These are phyloP conservation scores for Phalaenopsis hybrid DNA, from an alignment of 116 monocot genomes.

Conservation along the genomic window DNA sequence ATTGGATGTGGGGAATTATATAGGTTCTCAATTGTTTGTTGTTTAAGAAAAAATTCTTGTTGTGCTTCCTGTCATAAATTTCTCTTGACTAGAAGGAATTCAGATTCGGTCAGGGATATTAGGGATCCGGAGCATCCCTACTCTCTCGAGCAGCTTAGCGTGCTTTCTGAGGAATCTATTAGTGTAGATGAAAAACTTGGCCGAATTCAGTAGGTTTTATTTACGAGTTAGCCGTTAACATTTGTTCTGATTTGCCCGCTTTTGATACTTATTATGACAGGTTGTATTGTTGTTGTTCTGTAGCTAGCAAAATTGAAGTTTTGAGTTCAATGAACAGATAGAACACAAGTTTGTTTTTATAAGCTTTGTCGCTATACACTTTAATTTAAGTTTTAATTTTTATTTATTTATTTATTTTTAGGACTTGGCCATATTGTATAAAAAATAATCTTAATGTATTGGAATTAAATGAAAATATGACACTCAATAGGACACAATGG, in stretches of 20 bases:
- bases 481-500: too few relatives aligned
- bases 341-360: neutral
- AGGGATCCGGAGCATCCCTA: constrained; percentile 90
- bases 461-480: too few relatives aligned
- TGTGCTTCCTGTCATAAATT: neutral
- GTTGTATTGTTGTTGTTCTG: neutral
- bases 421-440: too few relatives aligned
- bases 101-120: constrained; percentile 74
- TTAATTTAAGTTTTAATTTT: neutral
- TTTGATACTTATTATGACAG: neutral
- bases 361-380: neutral
- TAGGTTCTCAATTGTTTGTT: neutral
- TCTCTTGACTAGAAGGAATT: constrained; percentile 3
- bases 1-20: neutral
- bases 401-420: too few relatives aligned
- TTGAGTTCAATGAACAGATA: neutral
- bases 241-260: neutral
- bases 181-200: constrained; percentile 67
- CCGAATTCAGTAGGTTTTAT: constrained; percentile 38
- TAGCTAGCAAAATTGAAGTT: neutral
- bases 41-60: neutral
- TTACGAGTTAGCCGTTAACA: neutral
- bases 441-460: too few relatives aligned
- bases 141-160: constrained; percentile 86
- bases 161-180: constrained; percentile 77